Percentiles rank a stretch among this genome's conserved stretches.
These are phyloP conservation scores for Cyclospora cayetanensis DNA, from an alignment of 169 alveolate species.

Conservation along the genomic window DNA sequence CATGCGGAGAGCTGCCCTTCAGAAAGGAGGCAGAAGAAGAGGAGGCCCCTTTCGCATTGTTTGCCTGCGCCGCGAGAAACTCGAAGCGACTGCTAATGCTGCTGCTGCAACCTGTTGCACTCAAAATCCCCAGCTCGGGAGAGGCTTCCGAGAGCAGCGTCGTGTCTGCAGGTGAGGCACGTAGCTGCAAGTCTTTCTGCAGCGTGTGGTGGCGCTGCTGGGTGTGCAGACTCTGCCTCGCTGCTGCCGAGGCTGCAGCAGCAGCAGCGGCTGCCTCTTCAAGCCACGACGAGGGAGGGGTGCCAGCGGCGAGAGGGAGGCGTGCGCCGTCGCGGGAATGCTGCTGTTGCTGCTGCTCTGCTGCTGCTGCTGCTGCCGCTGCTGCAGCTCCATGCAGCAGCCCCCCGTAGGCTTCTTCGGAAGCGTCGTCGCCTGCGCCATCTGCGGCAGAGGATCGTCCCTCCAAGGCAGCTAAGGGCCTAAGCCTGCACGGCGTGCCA, in stretches of 20 bases:
- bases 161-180: conserved; percentile 20
- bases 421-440: neutral
- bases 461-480: neutral
- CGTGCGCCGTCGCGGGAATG: neutral
- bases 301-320: neutral
- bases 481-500: neutral
- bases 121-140: neutral
- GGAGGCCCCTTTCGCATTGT: no score
- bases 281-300: no score
- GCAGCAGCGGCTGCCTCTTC: neutral
- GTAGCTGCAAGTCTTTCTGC: conserved; percentile 18
- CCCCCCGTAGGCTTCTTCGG: neutral
- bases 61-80: no score
- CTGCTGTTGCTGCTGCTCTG: neutral
- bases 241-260: neutral
- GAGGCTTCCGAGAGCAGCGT: conserved; percentile 39
- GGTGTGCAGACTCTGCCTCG: neutral
- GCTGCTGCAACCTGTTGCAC: neutral
- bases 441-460: neutral
- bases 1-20: neutral
- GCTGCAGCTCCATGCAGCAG: conserved; percentile 1
- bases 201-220: neutral
- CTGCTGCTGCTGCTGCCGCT: neutral
- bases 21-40: neutral
- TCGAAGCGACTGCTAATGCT: neutral